phyloP scores from a whole-genome alignment of 1,139 yeast species.

The Suhomyces yuchorum region DNA sequence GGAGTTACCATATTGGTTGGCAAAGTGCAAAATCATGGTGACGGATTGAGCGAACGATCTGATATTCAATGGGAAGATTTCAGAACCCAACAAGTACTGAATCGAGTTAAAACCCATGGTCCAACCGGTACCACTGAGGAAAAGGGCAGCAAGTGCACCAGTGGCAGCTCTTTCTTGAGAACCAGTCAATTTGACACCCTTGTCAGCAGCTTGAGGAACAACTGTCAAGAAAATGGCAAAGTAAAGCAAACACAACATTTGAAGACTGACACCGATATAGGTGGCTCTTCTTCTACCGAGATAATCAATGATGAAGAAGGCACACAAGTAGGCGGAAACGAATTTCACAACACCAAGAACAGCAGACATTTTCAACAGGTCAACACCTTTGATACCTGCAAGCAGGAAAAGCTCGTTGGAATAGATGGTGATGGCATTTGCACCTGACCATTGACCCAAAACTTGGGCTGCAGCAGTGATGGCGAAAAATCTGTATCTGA shows the following conservation, averaged over 20 bases:
- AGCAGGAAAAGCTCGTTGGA: slow-evolving; percentile 57
- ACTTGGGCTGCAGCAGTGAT: slow-evolving; percentile 49
- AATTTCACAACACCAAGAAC: slow-evolving; percentile 52
- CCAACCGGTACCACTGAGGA: slow-evolving; percentile 61
- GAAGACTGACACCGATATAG: slow-evolving; percentile 43
- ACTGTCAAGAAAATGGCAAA: slow-evolving; percentile 50
- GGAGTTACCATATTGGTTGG: slow-evolving; percentile 61
- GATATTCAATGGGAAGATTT: slow-evolving; percentile 57
- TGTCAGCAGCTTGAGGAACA: slow-evolving; percentile 48
- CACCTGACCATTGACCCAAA: slow-evolving; percentile 65
- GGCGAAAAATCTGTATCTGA: slow-evolving; percentile 47
- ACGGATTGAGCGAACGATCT: slow-evolving; percentile 56
- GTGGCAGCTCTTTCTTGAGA: slow-evolving; percentile 42
- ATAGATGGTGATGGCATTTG: slow-evolving; percentile 49
- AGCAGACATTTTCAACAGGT: slow-evolving; percentile 48
- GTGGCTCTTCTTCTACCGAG: slow-evolving; percentile 46
- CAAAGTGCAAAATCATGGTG: slow-evolving; percentile 60
- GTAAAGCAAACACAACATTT: slow-evolving; percentile 32
- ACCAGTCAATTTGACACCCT: slow-evolving; percentile 28
- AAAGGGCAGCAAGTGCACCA: slow-evolving; percentile 57
- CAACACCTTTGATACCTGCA: slow-evolving; percentile 47
- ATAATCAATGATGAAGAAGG: slow-evolving; percentile 50
- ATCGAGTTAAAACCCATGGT: slow-evolving; percentile 62
- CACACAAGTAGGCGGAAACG: slow-evolving; percentile 44
- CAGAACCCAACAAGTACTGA: slow-evolving; percentile 61